Evolutionary conservation across 2,329 filamentous ascomycete genomes (phyloP).

Genomic region (Cladophialophora exuberans): DNA sequence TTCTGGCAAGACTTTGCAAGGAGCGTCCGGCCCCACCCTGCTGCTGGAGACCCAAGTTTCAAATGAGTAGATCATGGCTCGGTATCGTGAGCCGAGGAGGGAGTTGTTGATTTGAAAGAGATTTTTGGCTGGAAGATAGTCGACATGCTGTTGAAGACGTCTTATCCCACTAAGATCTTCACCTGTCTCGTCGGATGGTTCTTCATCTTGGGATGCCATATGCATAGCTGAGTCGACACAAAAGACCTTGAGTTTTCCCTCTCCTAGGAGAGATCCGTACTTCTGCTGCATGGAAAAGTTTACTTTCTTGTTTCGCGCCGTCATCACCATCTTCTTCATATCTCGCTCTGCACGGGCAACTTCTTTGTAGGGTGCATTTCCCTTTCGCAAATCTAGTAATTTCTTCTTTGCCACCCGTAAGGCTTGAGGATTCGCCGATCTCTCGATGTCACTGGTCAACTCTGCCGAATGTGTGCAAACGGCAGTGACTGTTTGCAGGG

Average conservation of each 20-base stretch:
- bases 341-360: not conserved
- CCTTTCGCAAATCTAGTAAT: not conserved
- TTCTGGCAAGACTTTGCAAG: not conserved
- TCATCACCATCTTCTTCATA: conserved; percentile 1
- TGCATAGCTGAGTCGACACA: conserved; percentile 16
- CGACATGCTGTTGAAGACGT: conserved; percentile 2
- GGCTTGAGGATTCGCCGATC: not conserved
- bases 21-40: not conserved
- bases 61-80: conserved; percentile 4
- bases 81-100: not conserved
- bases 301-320: conserved; percentile 10
- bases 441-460: not conserved
- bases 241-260: conserved; percentile 8
- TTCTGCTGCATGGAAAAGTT: not conserved
- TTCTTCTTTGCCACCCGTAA: not conserved
- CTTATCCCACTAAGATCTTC: conserved; percentile 16
- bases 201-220: not conserved
- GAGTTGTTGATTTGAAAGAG: conserved; percentile 10
- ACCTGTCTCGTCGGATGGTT: not conserved
- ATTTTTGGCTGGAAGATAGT: conserved; percentile 2
- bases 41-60: not conserved
- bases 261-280: not conserved
- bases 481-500: not conserved
- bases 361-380: not conserved
- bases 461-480: conserved; percentile 19